Percentiles rank a stretch among this genome's conserved stretches.
Conservation (phyloP, 768 basidiomycete genomes). For the Crepidotus variabilis region DNA sequence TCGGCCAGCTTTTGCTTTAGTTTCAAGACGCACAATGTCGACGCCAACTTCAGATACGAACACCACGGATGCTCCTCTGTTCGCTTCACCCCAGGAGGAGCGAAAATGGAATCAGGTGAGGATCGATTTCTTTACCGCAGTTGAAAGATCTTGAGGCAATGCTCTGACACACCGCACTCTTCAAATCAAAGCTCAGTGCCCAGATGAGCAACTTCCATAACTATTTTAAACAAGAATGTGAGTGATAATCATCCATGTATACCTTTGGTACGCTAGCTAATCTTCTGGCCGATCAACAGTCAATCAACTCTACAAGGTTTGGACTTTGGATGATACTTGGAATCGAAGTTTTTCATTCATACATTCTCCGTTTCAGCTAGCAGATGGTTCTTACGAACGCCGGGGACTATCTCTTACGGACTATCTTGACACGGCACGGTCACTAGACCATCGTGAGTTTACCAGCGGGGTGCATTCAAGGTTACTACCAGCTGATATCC, state of each 20-base stretch:
- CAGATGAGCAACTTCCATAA: conserved; percentile 35
- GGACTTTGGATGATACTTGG: neutral
- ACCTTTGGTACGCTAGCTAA: neutral
- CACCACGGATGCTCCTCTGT: neutral
- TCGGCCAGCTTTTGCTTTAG: no score
- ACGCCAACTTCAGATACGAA: neutral
- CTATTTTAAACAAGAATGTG: conserved; percentile 48
- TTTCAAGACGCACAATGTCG: neutral
- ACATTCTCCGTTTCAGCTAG: conserved; percentile 29
- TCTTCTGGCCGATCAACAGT: conserved; percentile 24
- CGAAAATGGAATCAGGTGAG: conserved; percentile 15
- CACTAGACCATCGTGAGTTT: conserved; percentile 37
- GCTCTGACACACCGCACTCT: no score
- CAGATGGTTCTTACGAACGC: conserved; percentile 47
- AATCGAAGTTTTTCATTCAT: neutral
- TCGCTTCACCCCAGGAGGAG: conserved; percentile 18
- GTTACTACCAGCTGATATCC: neutral
- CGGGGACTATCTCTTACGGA: conserved; percentile 37
- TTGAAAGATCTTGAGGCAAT: no score
- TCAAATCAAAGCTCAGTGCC: conserved; percentile 19
- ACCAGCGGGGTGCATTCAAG: neutral
- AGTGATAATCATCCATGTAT: conserved; percentile 10
- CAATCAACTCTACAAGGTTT: conserved; percentile 41
- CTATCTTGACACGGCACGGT: conserved; percentile 37
- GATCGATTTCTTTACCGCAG: no score